phyloP scores from a whole-genome alignment of 306 rosid genomes.

The peach (Prunus persica) region DNA sequence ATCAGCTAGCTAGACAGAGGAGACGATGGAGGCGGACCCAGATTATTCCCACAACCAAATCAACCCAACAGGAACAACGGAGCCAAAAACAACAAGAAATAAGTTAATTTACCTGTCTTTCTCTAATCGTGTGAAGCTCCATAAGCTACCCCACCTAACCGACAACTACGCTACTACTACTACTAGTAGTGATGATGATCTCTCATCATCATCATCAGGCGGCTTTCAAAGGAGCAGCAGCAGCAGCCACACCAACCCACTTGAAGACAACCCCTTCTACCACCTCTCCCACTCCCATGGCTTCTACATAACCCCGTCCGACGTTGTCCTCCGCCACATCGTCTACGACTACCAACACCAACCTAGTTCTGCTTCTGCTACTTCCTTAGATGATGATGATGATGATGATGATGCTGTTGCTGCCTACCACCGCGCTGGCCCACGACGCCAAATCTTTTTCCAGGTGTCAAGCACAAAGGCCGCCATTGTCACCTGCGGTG shows the following conservation, averaged over 20 bases:
- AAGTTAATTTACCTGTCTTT: background rate
- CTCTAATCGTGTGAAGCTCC: conserved; percentile 2
- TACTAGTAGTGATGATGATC: no score
- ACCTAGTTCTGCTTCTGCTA: background rate
- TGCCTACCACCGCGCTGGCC: conserved; percentile 46
- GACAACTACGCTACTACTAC: background rate
- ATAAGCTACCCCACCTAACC: background rate
- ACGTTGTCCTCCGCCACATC: conserved; percentile 43
- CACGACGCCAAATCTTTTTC: conserved; percentile 33
- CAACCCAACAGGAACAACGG: background rate
- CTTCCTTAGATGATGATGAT: background rate
- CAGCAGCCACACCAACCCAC: conserved; percentile 20
- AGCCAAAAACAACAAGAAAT: background rate
- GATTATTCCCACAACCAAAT: no score
- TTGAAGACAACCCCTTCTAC: conserved; percentile 38
- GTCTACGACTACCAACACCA: conserved; percentile 25
- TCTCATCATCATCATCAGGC: no score
- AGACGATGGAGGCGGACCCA: background rate
- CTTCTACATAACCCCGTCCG: conserved; percentile 40
- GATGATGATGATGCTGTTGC: background rate
- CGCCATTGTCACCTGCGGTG: conserved; percentile 74
- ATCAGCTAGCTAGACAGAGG: background rate
- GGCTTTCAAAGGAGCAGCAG: no score
- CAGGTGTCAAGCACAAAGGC: conserved; percentile 30
- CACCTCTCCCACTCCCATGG: conserved; percentile 27